Base-by-base conservation (phyloP, 2,329 filamentous ascomycete genomes). In the Emmonsia crescens region DNA sequence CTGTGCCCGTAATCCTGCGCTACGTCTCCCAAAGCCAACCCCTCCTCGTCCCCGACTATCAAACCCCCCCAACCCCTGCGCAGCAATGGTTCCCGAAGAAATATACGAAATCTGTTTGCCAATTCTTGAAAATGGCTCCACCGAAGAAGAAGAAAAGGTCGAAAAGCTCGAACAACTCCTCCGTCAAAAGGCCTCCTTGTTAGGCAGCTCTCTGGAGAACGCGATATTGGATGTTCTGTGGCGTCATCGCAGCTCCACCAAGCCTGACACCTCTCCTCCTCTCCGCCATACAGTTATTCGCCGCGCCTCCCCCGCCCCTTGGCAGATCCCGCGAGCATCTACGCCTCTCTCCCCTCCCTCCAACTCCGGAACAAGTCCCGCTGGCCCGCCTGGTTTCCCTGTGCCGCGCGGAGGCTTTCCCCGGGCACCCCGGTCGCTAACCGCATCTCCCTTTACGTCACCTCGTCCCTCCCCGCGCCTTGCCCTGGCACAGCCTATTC, bases 81-180 rank as follows among this genome's bases (percentile, higher is more conserved):
- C 66, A 76, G 82, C 65, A 73, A 96, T 97, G 93, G 87, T 96
- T 65, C 89, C 92, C 69, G 93, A 97, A 80, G 86, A 92, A 69
- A 86, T 93, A 61, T 96, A 95, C 79, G 91, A 96, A 69, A 84
- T 94, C 71, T 96, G 91, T 75, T 85, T 95, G 73, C 89, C 91
- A 59, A 84, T 96, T 72, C 83, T 99, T 66, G 87, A 94, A 78
- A 88, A 96, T 76, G 78, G 85, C 62, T 81, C 82, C 61, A 81
- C 96, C 64, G 90, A 96, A 69, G 94, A 97, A 66, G 94, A 99
- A 76, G 93, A 96, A 72, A 96, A 94, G 80, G 93, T 89, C 57
- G 93, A 97, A 76, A 89, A 85, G 76, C 81, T 96, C 60, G 92
- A 96, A 77, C 89, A 91, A 67, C 81, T 96, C 60, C 81, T 97